Evolutionary conservation across 805 yeast species (phyloP).

Genomic region (Lachancea sp.): DNA sequence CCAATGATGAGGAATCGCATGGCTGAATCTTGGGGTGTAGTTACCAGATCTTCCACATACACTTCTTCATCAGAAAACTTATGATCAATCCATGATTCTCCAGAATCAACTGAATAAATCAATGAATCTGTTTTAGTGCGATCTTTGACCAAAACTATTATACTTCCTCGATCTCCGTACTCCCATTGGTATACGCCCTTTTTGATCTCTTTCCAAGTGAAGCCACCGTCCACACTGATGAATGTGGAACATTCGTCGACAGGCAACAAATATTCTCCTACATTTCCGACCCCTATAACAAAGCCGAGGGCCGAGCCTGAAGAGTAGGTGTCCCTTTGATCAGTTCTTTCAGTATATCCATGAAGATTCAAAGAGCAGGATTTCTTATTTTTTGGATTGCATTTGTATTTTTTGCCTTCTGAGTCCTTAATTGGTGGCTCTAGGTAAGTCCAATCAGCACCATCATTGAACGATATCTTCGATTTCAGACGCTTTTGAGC

Average conservation of each 20-base stretch:
- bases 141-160: slow-evolving; percentile 64
- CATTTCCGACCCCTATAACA: slow-evolving; percentile 89
- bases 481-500: slow-evolving; percentile 57
- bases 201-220: slow-evolving; percentile 73
- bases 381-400: slow-evolving; percentile 44
- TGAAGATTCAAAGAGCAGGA: slow-evolving; percentile 80
- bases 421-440: slow-evolving; percentile 65
- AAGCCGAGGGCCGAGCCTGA: slow-evolving; percentile 87
- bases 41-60: slow-evolving; percentile 64
- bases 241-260: slow-evolving; percentile 58
- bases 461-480: slow-evolving; percentile 81
- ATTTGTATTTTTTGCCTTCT: slow-evolving; percentile 48
- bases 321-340: slow-evolving; percentile 76
- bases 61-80: slow-evolving; percentile 54
- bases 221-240: slow-evolving; percentile 85
- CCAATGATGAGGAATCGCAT: slow-evolving; percentile 66
- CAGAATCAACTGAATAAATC: slow-evolving; percentile 70
- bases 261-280: slow-evolving; percentile 54
- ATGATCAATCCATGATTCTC: slow-evolving; percentile 64
- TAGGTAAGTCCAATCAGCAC: slow-evolving; percentile 75
- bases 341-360: slow-evolving; percentile 83
- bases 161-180: slow-evolving; percentile 90
- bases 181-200: slow-evolving; percentile 87
- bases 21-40: slow-evolving; percentile 89
- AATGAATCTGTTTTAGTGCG: slow-evolving; percentile 52